Evolutionary conservation across 495 filamentous ascomycete genomes (phyloP).

Genomic region (Melanomma pulvis-pyrius): DNA sequence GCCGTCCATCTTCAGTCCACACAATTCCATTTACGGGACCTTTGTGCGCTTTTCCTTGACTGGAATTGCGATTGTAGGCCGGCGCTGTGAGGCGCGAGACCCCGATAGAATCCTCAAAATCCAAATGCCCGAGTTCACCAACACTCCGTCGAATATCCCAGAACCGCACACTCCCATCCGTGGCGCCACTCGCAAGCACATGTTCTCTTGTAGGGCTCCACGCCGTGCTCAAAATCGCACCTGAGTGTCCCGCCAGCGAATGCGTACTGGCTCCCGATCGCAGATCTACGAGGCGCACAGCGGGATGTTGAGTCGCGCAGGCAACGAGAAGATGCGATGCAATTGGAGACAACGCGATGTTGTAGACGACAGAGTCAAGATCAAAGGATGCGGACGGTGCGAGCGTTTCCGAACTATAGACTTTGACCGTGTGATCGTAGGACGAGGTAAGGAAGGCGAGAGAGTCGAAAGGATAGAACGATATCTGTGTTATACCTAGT

Average conservation of each 20-base stretch:
- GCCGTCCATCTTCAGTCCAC: conserved; percentile 76
- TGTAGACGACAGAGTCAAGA: conserved; percentile 71
- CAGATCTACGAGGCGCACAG: conserved; percentile 80
- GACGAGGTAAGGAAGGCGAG: conserved; percentile 78
- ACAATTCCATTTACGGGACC: conserved; percentile 79
- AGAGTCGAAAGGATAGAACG: conserved; percentile 86
- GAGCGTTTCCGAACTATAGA: conserved; percentile 70
- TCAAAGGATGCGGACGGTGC: conserved; percentile 66
- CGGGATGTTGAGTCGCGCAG: conserved; percentile 77
- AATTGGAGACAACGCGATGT: conserved; percentile 74
- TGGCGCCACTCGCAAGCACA: conserved; percentile 74
- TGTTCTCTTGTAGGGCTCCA: conserved; percentile 82
- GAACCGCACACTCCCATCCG: conserved; percentile 75
- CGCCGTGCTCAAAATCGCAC: conserved; percentile 69
- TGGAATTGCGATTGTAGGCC: conserved; percentile 51
- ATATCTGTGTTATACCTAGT: conserved; percentile 80
- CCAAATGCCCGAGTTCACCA: conserved; percentile 72
- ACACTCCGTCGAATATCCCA: conserved; percentile 81
- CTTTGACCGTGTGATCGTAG: conserved; percentile 80
- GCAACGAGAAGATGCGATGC: conserved; percentile 75
- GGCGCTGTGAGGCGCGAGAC: conserved; percentile 52
- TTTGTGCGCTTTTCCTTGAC: conserved; percentile 66
- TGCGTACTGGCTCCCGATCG: conserved; percentile 76
- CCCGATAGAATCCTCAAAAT: conserved; percentile 79
- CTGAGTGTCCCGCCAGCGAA: conserved; percentile 72